These are phyloP conservation scores for Alternaria sp. DNA, from an alignment of 2,329 filamentous ascomycete species.

Conservation along the genomic window DNA sequence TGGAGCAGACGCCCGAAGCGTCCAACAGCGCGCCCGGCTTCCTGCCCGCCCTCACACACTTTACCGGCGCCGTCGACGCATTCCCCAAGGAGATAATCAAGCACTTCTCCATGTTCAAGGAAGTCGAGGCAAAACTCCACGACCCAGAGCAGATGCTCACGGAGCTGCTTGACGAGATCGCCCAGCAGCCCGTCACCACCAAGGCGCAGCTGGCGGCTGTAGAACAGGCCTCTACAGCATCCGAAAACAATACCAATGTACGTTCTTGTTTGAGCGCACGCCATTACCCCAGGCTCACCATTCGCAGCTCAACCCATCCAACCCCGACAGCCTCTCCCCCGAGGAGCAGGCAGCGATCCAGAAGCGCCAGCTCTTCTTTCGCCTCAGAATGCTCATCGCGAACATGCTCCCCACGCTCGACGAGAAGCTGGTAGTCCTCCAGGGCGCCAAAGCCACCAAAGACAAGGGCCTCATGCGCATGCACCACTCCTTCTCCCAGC, in stretches of 20 bases:
- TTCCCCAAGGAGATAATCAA: conserved; percentile 93
- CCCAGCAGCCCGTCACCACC: conserved; percentile 54
- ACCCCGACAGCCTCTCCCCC: conserved; percentile 35
- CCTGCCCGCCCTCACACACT: conserved; percentile 73
- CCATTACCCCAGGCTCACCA: conserved; percentile 24
- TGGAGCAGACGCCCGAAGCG: conserved; percentile 49
- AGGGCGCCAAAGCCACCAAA: conserved; percentile 88
- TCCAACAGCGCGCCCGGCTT: conserved; percentile 56
- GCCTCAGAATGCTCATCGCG: conserved; percentile 77
- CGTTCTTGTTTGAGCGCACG: conserved; percentile 44
- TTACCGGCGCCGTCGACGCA: conserved; percentile 89
- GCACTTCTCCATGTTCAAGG: conserved; percentile 94
- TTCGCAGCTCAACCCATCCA: conserved; percentile 34
- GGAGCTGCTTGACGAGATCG: conserved; percentile 72
- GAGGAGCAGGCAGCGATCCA: conserved; percentile 62
- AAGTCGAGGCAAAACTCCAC: conserved; percentile 97
- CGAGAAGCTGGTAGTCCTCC: conserved; percentile 96
- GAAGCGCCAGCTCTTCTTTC: conserved; percentile 76
- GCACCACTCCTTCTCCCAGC: conserved; percentile 84
- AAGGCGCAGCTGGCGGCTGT: conserved; percentile 34
- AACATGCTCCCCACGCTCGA: conserved; percentile 90
- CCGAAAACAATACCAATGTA: conserved; percentile 49
- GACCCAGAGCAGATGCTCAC: conserved; percentile 83
- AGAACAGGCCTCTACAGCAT: conserved; percentile 39
- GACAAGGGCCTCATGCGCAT: conserved; percentile 83